These are phyloP conservation scores for Rhododendron vialii DNA, from an alignment of 148 eudicot genomes.

Conservation along the genomic window DNA sequence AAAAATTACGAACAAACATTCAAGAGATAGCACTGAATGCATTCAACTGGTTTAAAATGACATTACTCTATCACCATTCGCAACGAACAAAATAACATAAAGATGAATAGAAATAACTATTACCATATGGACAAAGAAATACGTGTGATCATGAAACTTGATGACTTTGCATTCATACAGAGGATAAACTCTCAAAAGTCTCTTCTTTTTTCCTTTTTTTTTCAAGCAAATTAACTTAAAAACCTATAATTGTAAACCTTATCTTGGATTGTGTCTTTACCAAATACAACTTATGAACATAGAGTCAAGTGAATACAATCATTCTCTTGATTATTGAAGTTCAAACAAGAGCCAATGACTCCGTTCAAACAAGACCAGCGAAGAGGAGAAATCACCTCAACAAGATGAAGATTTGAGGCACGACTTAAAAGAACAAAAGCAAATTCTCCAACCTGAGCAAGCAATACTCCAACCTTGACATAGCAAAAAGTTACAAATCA, in stretches of 20 bases:
- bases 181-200: background rate
- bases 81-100: background rate
- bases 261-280: background rate
- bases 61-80: background rate
- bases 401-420: conserved; percentile 85
- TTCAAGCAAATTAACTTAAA: background rate
- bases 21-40: background rate
- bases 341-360: background rate
- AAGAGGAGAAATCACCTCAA: conserved; percentile 55
- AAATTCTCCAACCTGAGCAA: conserved; percentile 99
- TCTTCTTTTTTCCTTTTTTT: too few species aligned
- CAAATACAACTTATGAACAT: background rate
- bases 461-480: conserved; percentile 80
- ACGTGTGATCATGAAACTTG: background rate
- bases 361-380: background rate
- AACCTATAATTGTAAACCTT: background rate
- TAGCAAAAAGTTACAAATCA: conserved; percentile 9
- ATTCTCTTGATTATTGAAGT: background rate
- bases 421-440: conserved; percentile 96
- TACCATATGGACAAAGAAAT: background rate
- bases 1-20: background rate
- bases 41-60: background rate
- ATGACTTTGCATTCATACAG: background rate
- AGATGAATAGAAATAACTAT: background rate
- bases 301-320: background rate